Base-by-base conservation (phyloP, 2,329 filamentous ascomycete genomes). In the Arthrobotrys pseudoclavata region DNA sequence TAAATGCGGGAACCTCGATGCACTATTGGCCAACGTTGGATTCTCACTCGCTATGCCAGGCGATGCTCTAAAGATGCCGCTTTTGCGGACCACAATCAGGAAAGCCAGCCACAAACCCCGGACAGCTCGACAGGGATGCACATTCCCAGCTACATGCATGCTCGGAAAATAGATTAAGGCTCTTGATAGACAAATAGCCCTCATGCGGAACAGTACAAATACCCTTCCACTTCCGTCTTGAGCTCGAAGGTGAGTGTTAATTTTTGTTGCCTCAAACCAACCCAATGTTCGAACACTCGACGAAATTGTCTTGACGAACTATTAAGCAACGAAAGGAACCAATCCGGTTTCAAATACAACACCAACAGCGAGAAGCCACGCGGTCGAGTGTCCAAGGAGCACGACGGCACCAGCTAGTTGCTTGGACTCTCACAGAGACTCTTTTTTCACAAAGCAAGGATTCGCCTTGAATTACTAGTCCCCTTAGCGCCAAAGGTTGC, bases 41-140 rank as follows among this genome's bases (percentile, higher is more conserved):
- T 29, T 40, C 37, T 42, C 15, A 3, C 37, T 12, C 4, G 15
- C 1, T 15, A 1, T 42, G 37, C 34, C 34, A 40, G 34, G 10
- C 12, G 10, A 34, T 5, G 37, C 12, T 40, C 34, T 42, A 15
- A 69, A 53, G 34, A 37, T 47, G 52, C 64, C 50, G 55, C 42
- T 62, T 45, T 63, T 26, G 67, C 67, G 15, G 47, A 50, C 37
- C 40, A 37, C 55, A 15, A 24, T 40, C 37, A 26, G 40, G 61
- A 67, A 45, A 61, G 18, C 18, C 26, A 60, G 37, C 40, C 60
- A 57, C 4, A 66, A 63, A 57, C 48, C 60, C 42, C 60, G 50
- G 31, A 71, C 68, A 67, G 42, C 4, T n/a, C n/a, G n/a, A 45
- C 42, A 45, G 42, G 69, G 69, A 67, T 74, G 6, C 26, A 31